These are phyloP conservation scores for Thermothelomyces thermophilus DNA, from an alignment of 2,329 filamentous ascomycete species.

Conservation along the genomic window DNA sequence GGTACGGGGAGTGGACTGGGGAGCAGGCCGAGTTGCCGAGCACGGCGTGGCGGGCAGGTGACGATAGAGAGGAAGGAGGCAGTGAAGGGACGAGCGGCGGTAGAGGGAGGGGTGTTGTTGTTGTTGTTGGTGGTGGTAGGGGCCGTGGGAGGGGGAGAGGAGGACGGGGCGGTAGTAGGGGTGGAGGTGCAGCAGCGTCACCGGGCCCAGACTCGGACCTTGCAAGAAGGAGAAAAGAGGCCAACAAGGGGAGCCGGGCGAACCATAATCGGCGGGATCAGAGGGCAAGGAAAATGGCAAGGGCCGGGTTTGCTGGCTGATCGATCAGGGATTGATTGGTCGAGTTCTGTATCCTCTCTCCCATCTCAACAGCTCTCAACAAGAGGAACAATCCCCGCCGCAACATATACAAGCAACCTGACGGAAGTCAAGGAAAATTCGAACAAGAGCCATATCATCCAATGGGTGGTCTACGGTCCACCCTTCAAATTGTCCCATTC, in stretches of 20 bases:
- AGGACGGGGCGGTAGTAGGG: slow-evolving; percentile 42
- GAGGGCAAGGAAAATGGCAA: slow-evolving; percentile 58
- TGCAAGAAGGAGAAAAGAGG: slow-evolving; percentile 70
- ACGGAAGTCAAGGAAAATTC: no score
- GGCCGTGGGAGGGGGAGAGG: slow-evolving; percentile 37
- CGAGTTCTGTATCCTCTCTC: no score
- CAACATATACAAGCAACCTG: no score
- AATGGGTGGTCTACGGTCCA: no score
- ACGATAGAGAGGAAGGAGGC: slow-evolving; percentile 50
- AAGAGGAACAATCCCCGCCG: no score
- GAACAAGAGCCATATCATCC: no score
- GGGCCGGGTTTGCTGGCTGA: slow-evolving; percentile 38
- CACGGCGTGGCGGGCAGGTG: slow-evolving; percentile 56
- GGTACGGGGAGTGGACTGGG: slow-evolving; percentile 59
- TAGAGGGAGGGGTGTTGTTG: slow-evolving; percentile 38
- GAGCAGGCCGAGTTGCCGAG: slow-evolving; percentile 57
- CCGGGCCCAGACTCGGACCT: slow-evolving; percentile 65
- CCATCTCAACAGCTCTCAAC: no score
- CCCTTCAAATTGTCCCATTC: no score
- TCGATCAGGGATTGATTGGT: not conserved
- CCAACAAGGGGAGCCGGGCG: slow-evolving; percentile 71
- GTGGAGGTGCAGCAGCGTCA: slow-evolving; percentile 57
- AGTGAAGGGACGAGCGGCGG: slow-evolving; percentile 40
- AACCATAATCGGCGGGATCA: slow-evolving; percentile 81
- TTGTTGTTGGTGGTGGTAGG: slow-evolving; percentile 26